phyloP scores from a whole-genome alignment of 495 filamentous ascomycete genomes.

The Geopyxis carbonaria region DNA sequence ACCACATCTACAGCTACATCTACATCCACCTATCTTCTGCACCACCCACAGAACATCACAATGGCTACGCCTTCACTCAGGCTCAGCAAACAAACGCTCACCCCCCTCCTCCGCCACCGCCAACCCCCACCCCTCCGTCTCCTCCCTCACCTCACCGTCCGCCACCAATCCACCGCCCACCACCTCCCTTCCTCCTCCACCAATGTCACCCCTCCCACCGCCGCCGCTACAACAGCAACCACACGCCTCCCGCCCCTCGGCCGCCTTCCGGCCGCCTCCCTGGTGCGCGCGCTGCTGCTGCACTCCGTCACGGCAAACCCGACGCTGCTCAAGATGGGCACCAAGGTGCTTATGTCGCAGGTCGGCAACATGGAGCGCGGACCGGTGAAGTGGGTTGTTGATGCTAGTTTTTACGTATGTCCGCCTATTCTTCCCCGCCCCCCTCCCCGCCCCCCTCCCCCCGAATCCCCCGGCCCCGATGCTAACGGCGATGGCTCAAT shows the following conservation, averaged over 20 bases:
- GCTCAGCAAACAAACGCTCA: no score
- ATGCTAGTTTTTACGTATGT: slow-evolving; percentile 56
- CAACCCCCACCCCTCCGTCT: no score
- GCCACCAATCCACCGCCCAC: not conserved
- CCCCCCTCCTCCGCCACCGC: no score
- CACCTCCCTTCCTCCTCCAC: not conserved
- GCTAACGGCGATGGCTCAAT: no score
- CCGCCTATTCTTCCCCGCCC: not conserved
- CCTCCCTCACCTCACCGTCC: no score
- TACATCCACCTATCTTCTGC: not conserved
- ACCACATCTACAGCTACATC: not conserved
- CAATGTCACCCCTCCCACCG: slow-evolving; percentile 1
- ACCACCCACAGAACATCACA: no score
- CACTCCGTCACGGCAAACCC: slow-evolving; percentile 66
- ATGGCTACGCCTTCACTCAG: no score
- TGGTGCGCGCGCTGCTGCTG: slow-evolving; percentile 64
- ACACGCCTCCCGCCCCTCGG: slow-evolving; percentile 37
- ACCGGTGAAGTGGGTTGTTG: slow-evolving; percentile 36
- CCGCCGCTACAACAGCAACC: slow-evolving; percentile 7
- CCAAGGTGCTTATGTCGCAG: slow-evolving; percentile 10
- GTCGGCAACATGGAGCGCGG: slow-evolving; percentile 9
- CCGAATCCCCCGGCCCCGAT: slow-evolving; percentile 1
- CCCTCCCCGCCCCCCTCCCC: not conserved
- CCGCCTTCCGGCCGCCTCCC: slow-evolving; percentile 51
- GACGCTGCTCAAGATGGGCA: slow-evolving; percentile 35